Percentiles rank a stretch among this genome's conserved stretches.
phyloP scores from a whole-genome alignment of 306 rosid species.

The Echinosophora koreensis region DNA sequence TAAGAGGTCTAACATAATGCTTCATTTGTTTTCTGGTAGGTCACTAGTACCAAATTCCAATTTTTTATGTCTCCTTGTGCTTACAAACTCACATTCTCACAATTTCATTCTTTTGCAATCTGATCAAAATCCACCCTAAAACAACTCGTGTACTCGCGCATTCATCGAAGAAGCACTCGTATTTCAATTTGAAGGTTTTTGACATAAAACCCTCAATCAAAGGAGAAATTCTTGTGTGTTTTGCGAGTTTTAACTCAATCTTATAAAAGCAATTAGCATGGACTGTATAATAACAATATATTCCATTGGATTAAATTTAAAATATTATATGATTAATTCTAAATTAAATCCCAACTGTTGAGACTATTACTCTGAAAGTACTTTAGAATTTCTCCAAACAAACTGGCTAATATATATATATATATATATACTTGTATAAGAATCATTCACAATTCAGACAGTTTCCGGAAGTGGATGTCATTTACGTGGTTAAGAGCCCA shows the following conservation, averaged over 20 bases:
- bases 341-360: neutral
- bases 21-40: too few species aligned
- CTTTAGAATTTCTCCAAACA: neutral
- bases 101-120: too few species aligned
- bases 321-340: neutral
- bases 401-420: neutral
- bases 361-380: neutral
- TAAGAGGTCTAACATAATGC: too few species aligned
- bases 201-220: neutral
- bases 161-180: neutral
- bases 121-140: too few species aligned
- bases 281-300: neutral
- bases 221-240: too few species aligned
- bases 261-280: too few species aligned
- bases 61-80: too few species aligned
- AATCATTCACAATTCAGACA: neutral
- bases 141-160: too few species aligned
- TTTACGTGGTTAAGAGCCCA: conserved; percentile 13
- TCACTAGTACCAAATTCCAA: too few species aligned
- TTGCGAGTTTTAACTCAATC: too few species aligned
- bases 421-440: neutral
- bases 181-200: neutral
- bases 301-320: neutral
- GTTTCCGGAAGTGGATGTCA: neutral
- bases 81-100: too few species aligned